Percentiles rank a stretch among this genome's conserved stretches.
Conservation (phyloP, 495 filamentous ascomycete species). For the Xanthoparmelia taractica region DNA sequence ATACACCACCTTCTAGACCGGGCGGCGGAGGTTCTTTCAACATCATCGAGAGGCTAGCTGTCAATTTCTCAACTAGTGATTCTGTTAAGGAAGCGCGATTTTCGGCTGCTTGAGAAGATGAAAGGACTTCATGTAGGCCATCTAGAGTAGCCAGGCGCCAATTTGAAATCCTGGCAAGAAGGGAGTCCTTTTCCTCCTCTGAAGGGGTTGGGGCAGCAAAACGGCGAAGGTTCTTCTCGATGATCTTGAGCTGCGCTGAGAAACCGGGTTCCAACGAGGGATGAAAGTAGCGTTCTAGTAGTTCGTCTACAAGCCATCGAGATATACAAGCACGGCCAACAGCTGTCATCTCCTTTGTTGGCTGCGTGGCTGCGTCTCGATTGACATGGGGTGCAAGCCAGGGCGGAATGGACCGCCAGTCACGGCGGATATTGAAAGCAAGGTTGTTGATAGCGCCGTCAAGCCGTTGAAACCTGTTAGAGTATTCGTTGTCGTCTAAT, state of each 20-base stretch:
- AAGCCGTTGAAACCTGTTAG: conserved; percentile 79
- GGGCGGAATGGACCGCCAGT: conserved; percentile 70
- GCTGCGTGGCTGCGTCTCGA: conserved; percentile 67
- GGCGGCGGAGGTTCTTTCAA: conserved; percentile 66
- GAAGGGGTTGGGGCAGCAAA: conserved; percentile 61
- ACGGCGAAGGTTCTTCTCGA: conserved; percentile 82
- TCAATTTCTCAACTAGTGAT: conserved; percentile 61
- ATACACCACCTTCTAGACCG: conserved; percentile 70
- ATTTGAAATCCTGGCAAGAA: conserved; percentile 77
- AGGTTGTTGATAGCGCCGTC: conserved; percentile 94
- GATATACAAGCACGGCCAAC: conserved; percentile 87
- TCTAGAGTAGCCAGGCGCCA: conserved; percentile 94
- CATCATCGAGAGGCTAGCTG: conserved; percentile 57
- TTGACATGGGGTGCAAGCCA: conserved; percentile 78
- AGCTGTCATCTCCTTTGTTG: conserved; percentile 94
- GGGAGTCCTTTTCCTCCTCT: conserved; percentile 82
- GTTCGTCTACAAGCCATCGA: conserved; percentile 82
- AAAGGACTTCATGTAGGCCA: conserved; percentile 67
- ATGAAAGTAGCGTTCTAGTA: conserved; percentile 88
- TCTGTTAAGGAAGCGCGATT: conserved; percentile 59
- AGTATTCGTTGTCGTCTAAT: conserved; percentile 92
- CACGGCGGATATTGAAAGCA: conserved; percentile 88
- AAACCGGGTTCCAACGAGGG: conserved; percentile 69
- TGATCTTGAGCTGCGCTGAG: conserved; percentile 69
- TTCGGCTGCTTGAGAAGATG: conserved; percentile 54